phyloP scores from a whole-genome alignment of 371 early-diverging fungal species.

The Mucor velutinosus region DNA sequence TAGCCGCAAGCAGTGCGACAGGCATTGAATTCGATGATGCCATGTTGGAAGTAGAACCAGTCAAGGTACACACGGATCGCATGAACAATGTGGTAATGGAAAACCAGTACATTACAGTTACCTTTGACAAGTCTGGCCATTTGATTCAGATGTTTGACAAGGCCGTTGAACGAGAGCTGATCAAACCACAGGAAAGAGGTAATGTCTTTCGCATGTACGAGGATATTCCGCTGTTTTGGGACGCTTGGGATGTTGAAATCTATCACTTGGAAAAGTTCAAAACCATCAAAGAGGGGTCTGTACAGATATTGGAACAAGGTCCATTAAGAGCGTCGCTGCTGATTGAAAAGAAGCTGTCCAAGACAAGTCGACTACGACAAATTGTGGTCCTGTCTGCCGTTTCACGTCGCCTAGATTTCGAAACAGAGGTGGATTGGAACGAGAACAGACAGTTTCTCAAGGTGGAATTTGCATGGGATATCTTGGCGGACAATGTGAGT shows the following conservation, averaged over 20 bases:
- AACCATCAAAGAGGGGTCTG: conserved; percentile 43
- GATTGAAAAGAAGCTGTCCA: conserved; percentile 63
- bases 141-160: conserved; percentile 69
- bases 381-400: conserved; percentile 68
- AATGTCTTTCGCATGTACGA: conserved; percentile 82
- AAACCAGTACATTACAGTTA: conserved; percentile 67
- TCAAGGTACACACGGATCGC: conserved; percentile 37
- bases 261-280: conserved; percentile 86
- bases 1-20: conserved; percentile 13
- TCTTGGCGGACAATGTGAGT: conserved; percentile 76
- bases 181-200: conserved; percentile 64
- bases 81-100: conserved; percentile 61
- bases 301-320: conserved; percentile 72
- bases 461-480: conserved; percentile 87
- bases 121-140: conserved; percentile 73
- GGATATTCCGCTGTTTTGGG: conserved; percentile 63
- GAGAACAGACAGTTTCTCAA: conserved; percentile 89
- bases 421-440: conserved; percentile 88
- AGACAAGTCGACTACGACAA: conserved; percentile 68
- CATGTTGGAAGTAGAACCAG: conserved; percentile 23
- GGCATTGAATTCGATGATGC: neutral
- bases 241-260: conserved; percentile 75
- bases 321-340: conserved; percentile 78
- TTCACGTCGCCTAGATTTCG: conserved; percentile 85
- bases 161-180: conserved; percentile 70